A percentile compares a stretch with the other conserved stretches of the same genome.
Evolutionary conservation across 192 early-diverging fungal species (phyloP).

Genomic region (Diversispora epigaea): DNA sequence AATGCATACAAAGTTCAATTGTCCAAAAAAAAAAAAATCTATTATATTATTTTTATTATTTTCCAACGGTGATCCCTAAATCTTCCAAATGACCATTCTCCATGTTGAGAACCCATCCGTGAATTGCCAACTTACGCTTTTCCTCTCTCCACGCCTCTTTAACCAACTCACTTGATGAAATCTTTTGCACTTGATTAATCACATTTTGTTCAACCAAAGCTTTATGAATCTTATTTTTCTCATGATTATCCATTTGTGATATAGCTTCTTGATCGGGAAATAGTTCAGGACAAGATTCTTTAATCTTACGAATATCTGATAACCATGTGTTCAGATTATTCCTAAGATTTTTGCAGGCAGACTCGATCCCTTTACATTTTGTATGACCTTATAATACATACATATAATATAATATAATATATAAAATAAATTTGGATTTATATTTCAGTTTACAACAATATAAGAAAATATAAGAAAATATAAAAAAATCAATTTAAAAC

Average conservation of each 20-base stretch:
- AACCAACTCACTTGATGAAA: conserved; percentile 4
- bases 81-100: conserved; percentile 23
- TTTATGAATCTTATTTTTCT: not conserved
- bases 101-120: conserved; percentile 21
- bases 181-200: conserved; percentile 11
- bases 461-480: no score
- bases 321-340: conserved; percentile 6
- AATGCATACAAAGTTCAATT: no score
- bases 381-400: not conserved
- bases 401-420: not conserved
- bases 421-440: not conserved
- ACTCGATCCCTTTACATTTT: not conserved
- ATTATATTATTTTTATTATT: not conserved
- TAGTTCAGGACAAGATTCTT: not conserved
- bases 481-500: not conserved
- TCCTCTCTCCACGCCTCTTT: conserved; percentile 21
- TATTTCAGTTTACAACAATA: not conserved
- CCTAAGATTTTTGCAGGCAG: not conserved
- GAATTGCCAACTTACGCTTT: conserved; percentile 3
- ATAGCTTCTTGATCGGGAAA: not conserved
- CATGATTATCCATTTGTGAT: not conserved
- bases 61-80: not conserved
- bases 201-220: not conserved
- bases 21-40: not conserved
- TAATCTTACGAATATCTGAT: not conserved